Conservation (phyloP, 257 asterid genomes). For the Linderniella brevidens region DNA sequence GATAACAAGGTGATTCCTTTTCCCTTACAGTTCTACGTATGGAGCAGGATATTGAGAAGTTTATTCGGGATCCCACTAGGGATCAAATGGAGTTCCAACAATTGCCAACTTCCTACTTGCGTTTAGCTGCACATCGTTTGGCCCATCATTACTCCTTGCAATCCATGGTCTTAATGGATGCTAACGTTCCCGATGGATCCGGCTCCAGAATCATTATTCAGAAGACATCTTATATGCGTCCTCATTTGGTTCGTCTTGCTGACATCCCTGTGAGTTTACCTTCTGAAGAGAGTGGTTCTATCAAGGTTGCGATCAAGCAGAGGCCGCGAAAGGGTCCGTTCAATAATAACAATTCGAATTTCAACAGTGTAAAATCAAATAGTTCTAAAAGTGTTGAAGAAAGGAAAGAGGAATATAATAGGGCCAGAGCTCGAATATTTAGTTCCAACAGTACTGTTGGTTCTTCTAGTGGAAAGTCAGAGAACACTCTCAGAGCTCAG, state of each 20-base stretch:
- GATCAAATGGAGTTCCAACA: conserved; percentile 94
- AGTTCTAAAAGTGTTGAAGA: conserved; percentile 90
- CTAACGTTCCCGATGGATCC: conserved; percentile 77
- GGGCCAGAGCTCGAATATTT: conserved; percentile 96
- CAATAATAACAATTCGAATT: conserved; percentile 19
- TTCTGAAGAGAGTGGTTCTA: conserved; percentile 29
- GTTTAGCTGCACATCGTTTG: conserved; percentile 98
- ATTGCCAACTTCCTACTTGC: conserved; percentile 90
- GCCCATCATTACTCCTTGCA: conserved; percentile 96
- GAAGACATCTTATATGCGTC: conserved; percentile 44
- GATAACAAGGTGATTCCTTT: conserved; percentile 6
- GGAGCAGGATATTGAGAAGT: conserved; percentile 96
- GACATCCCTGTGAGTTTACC: conserved; percentile 54
- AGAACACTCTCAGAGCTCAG: conserved; percentile 42
- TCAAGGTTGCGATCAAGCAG: conserved; percentile 76
- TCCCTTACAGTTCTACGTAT: conserved; percentile 58
- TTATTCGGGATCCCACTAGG: conserved; percentile 67
- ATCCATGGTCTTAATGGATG: conserved; percentile 91
- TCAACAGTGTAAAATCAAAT: conserved; percentile 35
- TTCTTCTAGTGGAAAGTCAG: conserved; percentile 38
- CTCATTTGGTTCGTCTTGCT: conserved; percentile 65
- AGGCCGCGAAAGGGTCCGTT: conserved; percentile 82
- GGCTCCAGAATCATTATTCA: conserved; percentile 82
- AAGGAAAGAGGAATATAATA: conserved; percentile 90
- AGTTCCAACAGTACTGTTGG: conserved; percentile 53